Conservation (phyloP, 2,329 filamentous ascomycete species). For the Fusarium hainanense region DNA sequence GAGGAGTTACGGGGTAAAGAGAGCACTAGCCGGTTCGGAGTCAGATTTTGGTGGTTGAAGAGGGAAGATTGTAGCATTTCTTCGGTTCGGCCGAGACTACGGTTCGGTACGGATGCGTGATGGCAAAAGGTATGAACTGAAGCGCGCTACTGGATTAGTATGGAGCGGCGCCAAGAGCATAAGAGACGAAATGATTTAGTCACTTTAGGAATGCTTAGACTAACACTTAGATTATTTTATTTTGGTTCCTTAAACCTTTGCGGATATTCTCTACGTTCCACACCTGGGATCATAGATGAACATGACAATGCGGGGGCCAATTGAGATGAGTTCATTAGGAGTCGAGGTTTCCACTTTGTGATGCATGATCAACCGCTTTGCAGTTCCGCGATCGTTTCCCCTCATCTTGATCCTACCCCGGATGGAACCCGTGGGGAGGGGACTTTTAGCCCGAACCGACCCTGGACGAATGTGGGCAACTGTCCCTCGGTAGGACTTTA, state of each 20-base stretch:
- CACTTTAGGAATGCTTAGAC: too few species aligned
- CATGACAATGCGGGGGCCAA: not conserved
- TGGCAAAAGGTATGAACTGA: too few species aligned
- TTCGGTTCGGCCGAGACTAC: slow-evolving; percentile 2
- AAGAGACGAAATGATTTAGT: too few species aligned
- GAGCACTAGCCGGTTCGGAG: slow-evolving; percentile 10
- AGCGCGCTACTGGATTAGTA: too few species aligned
- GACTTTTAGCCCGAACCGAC: slow-evolving; percentile 14
- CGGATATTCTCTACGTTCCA: too few species aligned
- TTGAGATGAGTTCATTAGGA: not conserved
- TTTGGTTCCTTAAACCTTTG: too few species aligned
- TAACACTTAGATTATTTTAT: too few species aligned
- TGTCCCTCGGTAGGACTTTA: not conserved
- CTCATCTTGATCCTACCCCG: slow-evolving; percentile 18
- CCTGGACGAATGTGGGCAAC: not conserved
- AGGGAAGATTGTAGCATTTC: not conserved
- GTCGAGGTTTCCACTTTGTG: not conserved
- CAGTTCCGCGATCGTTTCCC: slow-evolving; percentile 22
- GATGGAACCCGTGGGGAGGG: not conserved
- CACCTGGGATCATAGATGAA: too few species aligned
- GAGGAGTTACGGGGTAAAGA: slow-evolving; percentile 3
- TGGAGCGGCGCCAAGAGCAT: too few species aligned
- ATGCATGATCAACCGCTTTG: slow-evolving; percentile 13
- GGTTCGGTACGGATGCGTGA: too few species aligned
- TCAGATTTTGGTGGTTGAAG: not conserved